Evolutionary conservation across 768 basidiomycete species (phyloP).

Genomic region (Dentipellis fragilis): DNA sequence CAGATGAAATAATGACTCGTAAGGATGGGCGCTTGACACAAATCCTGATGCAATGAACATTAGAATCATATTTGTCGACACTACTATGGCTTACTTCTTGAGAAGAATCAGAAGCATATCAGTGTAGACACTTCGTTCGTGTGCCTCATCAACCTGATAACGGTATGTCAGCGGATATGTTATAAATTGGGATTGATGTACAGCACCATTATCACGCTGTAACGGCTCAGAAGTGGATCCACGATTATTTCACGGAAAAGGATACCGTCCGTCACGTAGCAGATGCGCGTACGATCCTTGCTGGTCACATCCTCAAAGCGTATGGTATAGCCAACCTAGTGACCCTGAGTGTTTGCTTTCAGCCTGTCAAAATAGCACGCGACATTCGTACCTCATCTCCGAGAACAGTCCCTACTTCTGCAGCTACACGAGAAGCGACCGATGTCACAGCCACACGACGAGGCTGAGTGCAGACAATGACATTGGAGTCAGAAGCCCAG

Average conservation of each 20-base stretch:
- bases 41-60: conserved; percentile 43
- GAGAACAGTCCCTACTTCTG: conserved; percentile 81
- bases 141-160: conserved; percentile 87
- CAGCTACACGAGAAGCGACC: conserved; percentile 82
- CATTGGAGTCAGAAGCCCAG: conserved; percentile 76
- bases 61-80: not conserved
- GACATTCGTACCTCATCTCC: conserved; percentile 89
- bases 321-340: conserved; percentile 92
- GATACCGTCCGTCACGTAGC: conserved; percentile 98
- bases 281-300: conserved; percentile 77
- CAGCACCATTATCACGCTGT: conserved; percentile 90
- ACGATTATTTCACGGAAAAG: conserved; percentile 89
- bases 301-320: conserved; percentile 91
- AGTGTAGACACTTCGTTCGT: conserved; percentile 93
- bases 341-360: conserved; percentile 81
- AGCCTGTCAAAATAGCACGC: conserved; percentile 44
- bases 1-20: conserved; percentile 88
- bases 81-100: conserved; percentile 60
- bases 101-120: conserved; percentile 86
- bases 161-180: not conserved
- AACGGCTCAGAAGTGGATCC: conserved; percentile 85
- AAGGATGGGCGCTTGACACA: conserved; percentile 84
- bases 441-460: conserved; percentile 91
- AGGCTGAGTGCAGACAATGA: conserved; percentile 91
- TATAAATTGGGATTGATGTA: not conserved